Percentiles rank a stretch among this genome's conserved stretches.
phyloP scores from a whole-genome alignment of 192 early-diverging fungal species.

The Entophlyctis luteolus region DNA sequence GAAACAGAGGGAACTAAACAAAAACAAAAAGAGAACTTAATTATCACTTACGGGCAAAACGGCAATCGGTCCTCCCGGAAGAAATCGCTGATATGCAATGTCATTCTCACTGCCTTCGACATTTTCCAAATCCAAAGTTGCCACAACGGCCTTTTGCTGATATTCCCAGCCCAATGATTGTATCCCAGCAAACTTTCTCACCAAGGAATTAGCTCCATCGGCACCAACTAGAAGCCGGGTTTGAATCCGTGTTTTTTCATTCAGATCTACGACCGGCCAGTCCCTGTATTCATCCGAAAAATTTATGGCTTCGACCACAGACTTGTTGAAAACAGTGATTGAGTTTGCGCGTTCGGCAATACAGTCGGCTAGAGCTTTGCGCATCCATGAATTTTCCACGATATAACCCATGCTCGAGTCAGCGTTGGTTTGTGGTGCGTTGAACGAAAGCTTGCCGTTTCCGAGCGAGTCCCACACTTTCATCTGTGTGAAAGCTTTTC shows the following conservation, averaged over 20 bases:
- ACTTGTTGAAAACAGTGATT: conserved; percentile 65
- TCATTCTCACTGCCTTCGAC: conserved; percentile 42
- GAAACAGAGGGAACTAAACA: neutral
- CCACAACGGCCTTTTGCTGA: conserved; percentile 78
- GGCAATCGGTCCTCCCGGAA: conserved; percentile 90
- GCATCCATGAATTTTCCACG: conserved; percentile 67
- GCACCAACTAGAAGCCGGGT: conserved; percentile 85
- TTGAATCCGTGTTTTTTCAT: conserved; percentile 58
- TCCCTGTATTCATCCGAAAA: conserved; percentile 43
- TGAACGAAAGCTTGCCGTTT: conserved; percentile 63
- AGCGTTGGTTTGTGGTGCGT: conserved; percentile 33
- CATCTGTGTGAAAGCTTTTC: conserved; percentile 66
- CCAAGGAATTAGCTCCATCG: conserved; percentile 82
- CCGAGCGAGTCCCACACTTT: conserved; percentile 68
- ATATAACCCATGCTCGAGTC: conserved; percentile 69
- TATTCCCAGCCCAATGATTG: conserved; percentile 86
- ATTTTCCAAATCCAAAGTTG: conserved; percentile 62
- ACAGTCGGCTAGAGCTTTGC: neutral
- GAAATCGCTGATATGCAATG: conserved; percentile 90
- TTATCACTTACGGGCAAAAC: conserved; percentile 73
- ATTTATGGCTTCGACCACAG: conserved; percentile 60
- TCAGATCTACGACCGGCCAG: conserved; percentile 76
- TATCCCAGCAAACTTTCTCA: conserved; percentile 78
- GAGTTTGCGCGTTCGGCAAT: conserved; percentile 15
- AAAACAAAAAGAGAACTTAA: neutral